These are phyloP conservation scores for Sclerotinia sclerotiorum DNA, from an alignment of 2,329 filamentous ascomycete genomes.

Conservation along the genomic window DNA sequence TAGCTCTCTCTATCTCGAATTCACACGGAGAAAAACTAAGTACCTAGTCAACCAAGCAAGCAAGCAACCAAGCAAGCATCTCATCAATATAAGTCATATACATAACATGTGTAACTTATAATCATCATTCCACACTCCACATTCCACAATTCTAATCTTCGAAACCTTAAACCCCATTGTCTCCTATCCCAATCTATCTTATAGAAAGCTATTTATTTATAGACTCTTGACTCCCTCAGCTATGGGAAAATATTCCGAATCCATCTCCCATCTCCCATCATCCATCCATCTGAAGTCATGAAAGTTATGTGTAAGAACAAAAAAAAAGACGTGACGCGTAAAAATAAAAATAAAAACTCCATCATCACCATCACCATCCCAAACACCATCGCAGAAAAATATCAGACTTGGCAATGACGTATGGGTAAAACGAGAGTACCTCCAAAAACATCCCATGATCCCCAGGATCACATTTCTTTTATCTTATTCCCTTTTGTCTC, in stretches of 20 bases:
- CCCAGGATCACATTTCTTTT: neutral
- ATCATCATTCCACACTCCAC: neutral
- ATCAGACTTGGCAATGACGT: neutral
- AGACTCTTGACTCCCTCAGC: no score
- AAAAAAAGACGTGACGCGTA: neutral
- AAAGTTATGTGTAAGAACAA: neutral
- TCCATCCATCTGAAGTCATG: slow-evolving; percentile 3
- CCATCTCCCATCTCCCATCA: neutral
- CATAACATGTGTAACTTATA: no score
- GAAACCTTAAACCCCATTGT: no score
- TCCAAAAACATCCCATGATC: slow-evolving; percentile 2
- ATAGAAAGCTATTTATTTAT: no score
- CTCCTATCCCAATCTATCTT: no score
- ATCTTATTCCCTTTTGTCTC: slow-evolving; percentile 3
- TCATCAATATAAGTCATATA: no score
- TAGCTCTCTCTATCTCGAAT: no score
- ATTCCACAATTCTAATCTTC: no score
- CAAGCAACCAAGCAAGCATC: no score
- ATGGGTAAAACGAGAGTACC: slow-evolving; percentile 8
- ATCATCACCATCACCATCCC: neutral
- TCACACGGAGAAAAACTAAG: no score
- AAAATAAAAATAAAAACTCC: neutral
- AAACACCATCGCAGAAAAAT: neutral
- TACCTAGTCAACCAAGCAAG: no score
- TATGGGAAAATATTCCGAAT: neutral